These are phyloP conservation scores for Trametes hirsuta DNA, from an alignment of 1,284 basidiomycete genomes.

Conservation along the genomic window DNA sequence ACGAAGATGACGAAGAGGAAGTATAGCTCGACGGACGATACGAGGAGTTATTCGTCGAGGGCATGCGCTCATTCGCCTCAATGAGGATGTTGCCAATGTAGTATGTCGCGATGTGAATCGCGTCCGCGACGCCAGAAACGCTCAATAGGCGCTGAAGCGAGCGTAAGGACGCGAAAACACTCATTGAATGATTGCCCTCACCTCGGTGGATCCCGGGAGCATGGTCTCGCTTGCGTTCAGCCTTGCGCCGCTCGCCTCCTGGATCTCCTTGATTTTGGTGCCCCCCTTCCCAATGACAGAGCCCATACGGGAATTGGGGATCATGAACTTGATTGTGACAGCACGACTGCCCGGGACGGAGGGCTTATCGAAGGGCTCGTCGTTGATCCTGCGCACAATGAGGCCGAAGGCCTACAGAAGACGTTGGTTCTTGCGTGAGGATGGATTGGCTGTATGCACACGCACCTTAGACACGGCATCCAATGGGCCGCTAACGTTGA, in stretches of 20 bases:
- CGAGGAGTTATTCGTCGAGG: constrained; percentile 52
- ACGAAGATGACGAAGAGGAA: constrained; percentile 13
- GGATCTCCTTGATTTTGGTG: constrained; percentile 99
- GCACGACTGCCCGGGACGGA: constrained; percentile 97
- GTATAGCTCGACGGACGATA: constrained; percentile 44
- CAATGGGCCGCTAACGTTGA: constrained; percentile 96
- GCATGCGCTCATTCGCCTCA: constrained; percentile 90
- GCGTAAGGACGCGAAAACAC: constrained; percentile 18
- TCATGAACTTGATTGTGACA: constrained; percentile 99
- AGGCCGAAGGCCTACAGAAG: constrained; percentile 89
- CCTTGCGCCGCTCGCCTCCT: constrained; percentile 96
- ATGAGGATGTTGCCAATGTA: constrained; percentile 98
- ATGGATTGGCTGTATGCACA: constrained; percentile 4
- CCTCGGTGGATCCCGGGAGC: constrained; percentile 99
- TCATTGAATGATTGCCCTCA: constrained; percentile 36
- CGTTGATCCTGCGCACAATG: constrained; percentile 98
- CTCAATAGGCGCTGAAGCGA: constrained; percentile 83
- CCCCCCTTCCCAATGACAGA: constrained; percentile 98
- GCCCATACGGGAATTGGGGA: constrained; percentile 99
- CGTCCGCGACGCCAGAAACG: constrained; percentile 99
- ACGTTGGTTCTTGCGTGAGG: constrained; percentile 8
- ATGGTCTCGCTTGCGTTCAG: constrained; percentile 97
- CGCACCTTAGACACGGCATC: constrained; percentile 96
- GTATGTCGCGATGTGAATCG: constrained; percentile 99
- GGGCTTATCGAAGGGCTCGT: constrained; percentile 97